Base-by-base conservation (phyloP, 1,139 yeast species). In the Diutina pseudorugosa region DNA sequence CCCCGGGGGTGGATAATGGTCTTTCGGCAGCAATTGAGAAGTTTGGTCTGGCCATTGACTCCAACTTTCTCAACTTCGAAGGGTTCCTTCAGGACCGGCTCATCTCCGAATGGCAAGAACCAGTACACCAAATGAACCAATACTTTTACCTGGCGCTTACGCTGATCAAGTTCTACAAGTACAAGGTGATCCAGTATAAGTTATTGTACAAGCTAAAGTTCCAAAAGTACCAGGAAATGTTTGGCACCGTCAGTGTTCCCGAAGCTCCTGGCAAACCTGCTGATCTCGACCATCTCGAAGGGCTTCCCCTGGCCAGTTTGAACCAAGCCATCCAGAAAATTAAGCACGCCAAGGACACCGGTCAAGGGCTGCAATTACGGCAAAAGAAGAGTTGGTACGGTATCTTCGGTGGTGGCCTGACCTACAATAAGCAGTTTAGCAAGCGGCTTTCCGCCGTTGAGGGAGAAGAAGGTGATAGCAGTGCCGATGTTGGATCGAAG, bases 81-180 rank as follows among this genome's bases (percentile, higher is more conserved):
- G 65, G 69, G 20, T 74, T 72, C 55, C 58, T 71, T 3, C 59
- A 65, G 44, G 62, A 66, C 47, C 62, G 64, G 45, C 66, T 72
- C 47, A 64, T 73, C 7, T 75, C 78, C 1, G 66, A 70, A 52
- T 74, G 77, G 77, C 76, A 74, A 55, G 79, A 75, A 57, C 75
- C 76, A 12, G 65, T 73, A 33, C 67, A 70, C 57, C 77, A 72
- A 57, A 59, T 73, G 51, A 65, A 69, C 21, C 77, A 72, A 55
- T 72, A 75, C 55, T 70, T 69, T 56, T 57, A 66, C 48, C 61
- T 73, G 7, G 68, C 75, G 11, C 62, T 73, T 47, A 72, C 71
- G 53, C 59, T 73, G 47, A 64, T 74, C 49, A 70, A 71, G 53
- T 74, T 73, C 57, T 75, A 72, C 65, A 75, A 75, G 60, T 73